A percentile compares a stretch with the other conserved stretches of the same genome.
These are phyloP conservation scores for Draba incana DNA, from an alignment of 345 rosid species.

Conservation along the genomic window DNA sequence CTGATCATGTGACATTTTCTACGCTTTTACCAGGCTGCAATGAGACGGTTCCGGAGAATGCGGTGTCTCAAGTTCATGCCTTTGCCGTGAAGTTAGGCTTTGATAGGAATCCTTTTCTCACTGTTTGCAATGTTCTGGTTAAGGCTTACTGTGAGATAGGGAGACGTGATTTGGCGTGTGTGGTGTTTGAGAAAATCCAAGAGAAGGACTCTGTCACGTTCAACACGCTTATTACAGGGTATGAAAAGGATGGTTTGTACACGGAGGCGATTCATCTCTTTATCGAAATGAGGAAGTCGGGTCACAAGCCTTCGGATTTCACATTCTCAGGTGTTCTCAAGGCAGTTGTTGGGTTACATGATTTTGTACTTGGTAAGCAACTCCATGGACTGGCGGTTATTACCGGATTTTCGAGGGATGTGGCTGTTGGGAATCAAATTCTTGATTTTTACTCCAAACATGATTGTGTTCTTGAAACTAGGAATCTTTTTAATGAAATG, in stretches of 20 bases:
- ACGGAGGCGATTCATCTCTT: slow-evolving; percentile 61
- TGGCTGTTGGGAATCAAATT: slow-evolving; percentile 83
- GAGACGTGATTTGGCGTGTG: slow-evolving; percentile 51
- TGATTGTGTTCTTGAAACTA: slow-evolving; percentile 51
- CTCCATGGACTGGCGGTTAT: slow-evolving; percentile 64
- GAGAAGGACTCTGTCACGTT: slow-evolving; percentile 68
- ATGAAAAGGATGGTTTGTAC: slow-evolving; percentile 58
- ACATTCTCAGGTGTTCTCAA: slow-evolving; percentile 73
- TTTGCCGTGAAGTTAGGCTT: slow-evolving; percentile 58
- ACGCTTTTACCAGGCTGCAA: slow-evolving; percentile 68
- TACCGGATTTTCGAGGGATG: slow-evolving; percentile 58
- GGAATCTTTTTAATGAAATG: slow-evolving; percentile 67
- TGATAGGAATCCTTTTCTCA: slow-evolving; percentile 34
- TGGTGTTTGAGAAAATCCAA: slow-evolving; percentile 54
- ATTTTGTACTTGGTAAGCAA: slow-evolving; percentile 58
- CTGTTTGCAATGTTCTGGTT: slow-evolving; percentile 69
- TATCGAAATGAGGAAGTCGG: slow-evolving; percentile 56
- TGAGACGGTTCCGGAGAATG: slow-evolving; percentile 36
- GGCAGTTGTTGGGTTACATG: slow-evolving; percentile 62
- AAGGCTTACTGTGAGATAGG: slow-evolving; percentile 72
- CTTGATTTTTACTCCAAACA: slow-evolving; percentile 86
- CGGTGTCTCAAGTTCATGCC: slow-evolving; percentile 64
- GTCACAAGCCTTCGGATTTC: slow-evolving; percentile 75
- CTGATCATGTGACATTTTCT: slow-evolving; percentile 75
- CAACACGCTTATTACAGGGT: slow-evolving; percentile 78